Percentiles rank a stretch among this genome's conserved stretches.
phyloP scores from a whole-genome alignment of 257 asterid species.

The Linaria vulgaris region DNA sequence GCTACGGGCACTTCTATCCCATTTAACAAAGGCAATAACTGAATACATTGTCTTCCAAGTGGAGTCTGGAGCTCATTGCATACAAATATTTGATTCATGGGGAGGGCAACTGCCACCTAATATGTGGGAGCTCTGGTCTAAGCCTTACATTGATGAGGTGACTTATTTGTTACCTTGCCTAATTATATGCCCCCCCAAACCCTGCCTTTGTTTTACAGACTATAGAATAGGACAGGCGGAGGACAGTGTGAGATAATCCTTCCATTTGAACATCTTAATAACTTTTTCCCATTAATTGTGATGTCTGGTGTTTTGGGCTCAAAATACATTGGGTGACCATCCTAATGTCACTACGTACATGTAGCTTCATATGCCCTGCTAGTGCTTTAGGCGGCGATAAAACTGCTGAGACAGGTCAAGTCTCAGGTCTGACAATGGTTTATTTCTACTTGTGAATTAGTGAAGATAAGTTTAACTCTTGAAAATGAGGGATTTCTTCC shows the following conservation, averaged over 20 bases:
- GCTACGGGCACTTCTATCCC: slow-evolving; percentile 74
- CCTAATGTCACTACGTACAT: neutral
- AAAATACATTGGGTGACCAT: neutral
- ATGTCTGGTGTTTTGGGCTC: neutral
- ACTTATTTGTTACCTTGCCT: slow-evolving; percentile 23
- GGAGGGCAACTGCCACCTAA: slow-evolving; percentile 72
- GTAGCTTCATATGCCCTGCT: neutral
- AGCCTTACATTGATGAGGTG: slow-evolving; percentile 92
- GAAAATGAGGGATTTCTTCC: neutral
- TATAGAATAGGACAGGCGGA: neutral
- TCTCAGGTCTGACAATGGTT: no score
- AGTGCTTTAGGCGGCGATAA: slow-evolving; percentile 9
- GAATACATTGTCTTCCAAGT: slow-evolving; percentile 74
- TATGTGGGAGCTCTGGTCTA: slow-evolving; percentile 91
- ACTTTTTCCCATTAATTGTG: neutral
- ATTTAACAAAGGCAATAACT: slow-evolving; percentile 64
- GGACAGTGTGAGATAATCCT: neutral
- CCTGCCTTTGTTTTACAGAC: neutral
- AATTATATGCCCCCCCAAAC: no score
- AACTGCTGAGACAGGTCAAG: neutral
- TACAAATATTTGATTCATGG: slow-evolving; percentile 95
- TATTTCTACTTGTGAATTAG: no score
- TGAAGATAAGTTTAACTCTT: neutral
- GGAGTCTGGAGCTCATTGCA: slow-evolving; percentile 92
- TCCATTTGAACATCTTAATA: neutral